These are phyloP conservation scores for Pichia sp. DNA, from an alignment of 1,139 yeast species.

Conservation along the genomic window DNA sequence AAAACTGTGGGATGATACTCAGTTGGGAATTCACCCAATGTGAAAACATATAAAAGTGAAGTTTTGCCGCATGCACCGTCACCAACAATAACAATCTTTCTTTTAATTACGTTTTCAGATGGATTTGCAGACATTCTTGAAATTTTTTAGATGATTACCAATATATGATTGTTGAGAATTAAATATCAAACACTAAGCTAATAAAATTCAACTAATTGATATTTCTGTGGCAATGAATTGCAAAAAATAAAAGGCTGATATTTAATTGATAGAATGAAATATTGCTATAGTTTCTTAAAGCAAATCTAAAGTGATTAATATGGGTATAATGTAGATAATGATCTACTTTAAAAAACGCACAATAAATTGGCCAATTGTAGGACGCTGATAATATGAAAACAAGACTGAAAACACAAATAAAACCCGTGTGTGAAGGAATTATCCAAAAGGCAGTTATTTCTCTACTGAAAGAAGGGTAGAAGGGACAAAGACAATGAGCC, in stretches of 20 bases:
- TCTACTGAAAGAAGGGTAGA: not conserved
- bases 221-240: not conserved
- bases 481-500: not conserved
- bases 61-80: constrained; percentile 97
- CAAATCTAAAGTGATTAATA: not conserved
- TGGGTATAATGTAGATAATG: not conserved
- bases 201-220: not conserved
- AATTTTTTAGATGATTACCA: not conserved
- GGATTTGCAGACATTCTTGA: not conserved
- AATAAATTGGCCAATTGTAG: not conserved
- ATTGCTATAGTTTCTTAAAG: not conserved
- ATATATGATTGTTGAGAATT: not conserved
- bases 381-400: not conserved
- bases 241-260: not conserved
- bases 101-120: constrained; percentile 37
- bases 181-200: not conserved
- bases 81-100: constrained; percentile 87
- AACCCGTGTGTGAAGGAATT: not conserved
- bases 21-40: constrained; percentile 79
- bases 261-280: not conserved
- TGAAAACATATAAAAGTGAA: constrained; percentile 81
- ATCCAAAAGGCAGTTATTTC: not conserved
- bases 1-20: constrained; percentile 92
- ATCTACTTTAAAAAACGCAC: not conserved
- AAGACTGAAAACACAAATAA: not conserved